Conservation (phyloP, 257 asterid species). For the Solanum bulbocastanum region DNA sequence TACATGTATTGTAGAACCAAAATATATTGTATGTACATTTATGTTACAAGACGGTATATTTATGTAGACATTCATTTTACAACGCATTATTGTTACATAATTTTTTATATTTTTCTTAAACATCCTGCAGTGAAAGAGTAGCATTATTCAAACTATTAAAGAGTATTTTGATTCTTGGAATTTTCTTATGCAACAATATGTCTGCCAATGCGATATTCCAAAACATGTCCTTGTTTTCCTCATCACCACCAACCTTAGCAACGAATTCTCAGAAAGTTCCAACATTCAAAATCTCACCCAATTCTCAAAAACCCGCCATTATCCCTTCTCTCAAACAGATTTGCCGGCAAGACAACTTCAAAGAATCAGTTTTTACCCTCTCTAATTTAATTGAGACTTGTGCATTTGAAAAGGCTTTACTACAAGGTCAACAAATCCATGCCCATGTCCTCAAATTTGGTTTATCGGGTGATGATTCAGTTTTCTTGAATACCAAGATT, state of each 20-base stretch:
- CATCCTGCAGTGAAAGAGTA: not conserved
- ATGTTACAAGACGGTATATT: no score
- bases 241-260: conserved; percentile 11
- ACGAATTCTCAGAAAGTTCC: not conserved
- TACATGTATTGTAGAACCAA: no score
- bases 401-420: conserved; percentile 21
- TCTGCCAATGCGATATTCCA: conserved; percentile 22
- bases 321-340: conserved; percentile 6
- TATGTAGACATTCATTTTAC: no score
- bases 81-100: no score
- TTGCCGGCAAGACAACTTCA: conserved; percentile 7
- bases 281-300: not conserved
- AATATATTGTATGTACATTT: no score
- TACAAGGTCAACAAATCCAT: conserved; percentile 58
- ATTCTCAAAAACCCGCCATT: not conserved
- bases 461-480: conserved; percentile 12
- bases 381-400: conserved; percentile 32
- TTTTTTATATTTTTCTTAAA: no score
- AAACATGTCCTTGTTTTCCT: conserved; percentile 9
- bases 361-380: conserved; percentile 25
- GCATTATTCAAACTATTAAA: not conserved
- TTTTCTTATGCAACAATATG: conserved; percentile 5
- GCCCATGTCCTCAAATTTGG: conserved; percentile 34
- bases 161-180: not conserved
- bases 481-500: conserved; percentile 61